A percentile compares a stretch with the other conserved stretches of the same genome.
Evolutionary conservation across 768 basidiomycete genomes (phyloP).

Genomic region (Kwoniella bestiolae): DNA sequence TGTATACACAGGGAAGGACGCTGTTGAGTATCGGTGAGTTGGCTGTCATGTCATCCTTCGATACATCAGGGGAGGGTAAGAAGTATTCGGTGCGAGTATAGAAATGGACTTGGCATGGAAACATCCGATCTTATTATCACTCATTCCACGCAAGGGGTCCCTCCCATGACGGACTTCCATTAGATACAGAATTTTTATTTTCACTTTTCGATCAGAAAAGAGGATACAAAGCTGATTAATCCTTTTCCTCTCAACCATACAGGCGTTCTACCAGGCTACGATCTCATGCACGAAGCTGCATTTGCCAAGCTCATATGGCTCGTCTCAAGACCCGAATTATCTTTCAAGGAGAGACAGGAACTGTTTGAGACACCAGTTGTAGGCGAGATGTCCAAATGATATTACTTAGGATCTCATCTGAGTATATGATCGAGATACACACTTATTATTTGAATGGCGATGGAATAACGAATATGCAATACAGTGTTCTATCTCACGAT

Average conservation of each 20-base stretch:
- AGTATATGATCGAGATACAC: not conserved
- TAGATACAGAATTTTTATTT: no score
- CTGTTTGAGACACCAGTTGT: conserved; percentile 43
- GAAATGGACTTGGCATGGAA: no score
- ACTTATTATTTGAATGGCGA: no score
- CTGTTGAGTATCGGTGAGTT: conserved; percentile 40
- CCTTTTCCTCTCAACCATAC: not conserved
- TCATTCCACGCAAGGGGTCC: no score
- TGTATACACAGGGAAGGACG: conserved; percentile 49
- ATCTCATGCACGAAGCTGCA: conserved; percentile 52
- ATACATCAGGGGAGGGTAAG: no score
- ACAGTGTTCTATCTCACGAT: no score
- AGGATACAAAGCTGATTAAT: not conserved
- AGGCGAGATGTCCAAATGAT: conserved; percentile 42
- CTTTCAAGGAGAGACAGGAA: conserved; percentile 45
- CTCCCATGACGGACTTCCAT: no score
- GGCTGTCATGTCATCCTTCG: not conserved
- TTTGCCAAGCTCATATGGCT: conserved; percentile 53
- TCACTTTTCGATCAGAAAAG: not conserved
- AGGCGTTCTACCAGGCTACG: conserved; percentile 50
- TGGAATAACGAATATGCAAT: no score
- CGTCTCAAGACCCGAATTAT: conserved; percentile 44
- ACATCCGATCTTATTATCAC: no score
- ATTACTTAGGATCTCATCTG: not conserved
- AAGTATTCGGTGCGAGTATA: no score